Base-by-base conservation (phyloP, 2,329 filamentous ascomycete genomes). In the Diaporthe citri region DNA sequence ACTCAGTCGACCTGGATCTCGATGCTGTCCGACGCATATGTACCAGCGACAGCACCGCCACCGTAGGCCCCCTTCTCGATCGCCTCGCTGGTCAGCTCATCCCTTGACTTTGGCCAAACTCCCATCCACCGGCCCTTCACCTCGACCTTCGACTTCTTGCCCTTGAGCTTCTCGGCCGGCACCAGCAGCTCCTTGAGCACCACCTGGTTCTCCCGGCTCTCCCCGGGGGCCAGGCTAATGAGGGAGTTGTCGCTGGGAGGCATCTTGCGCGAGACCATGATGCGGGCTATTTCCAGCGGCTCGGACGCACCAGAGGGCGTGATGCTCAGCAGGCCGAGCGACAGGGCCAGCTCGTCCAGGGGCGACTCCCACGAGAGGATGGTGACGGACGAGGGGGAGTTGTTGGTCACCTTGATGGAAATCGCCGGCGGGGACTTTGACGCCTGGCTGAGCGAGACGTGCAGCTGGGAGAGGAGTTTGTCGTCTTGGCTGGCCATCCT, bases 291-390 rank as follows among this genome's bases (percentile, higher is more conserved):
- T 4, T 85, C 80, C 5, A 88, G 72, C 6, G 85, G 82, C 31
- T 75, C 52, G 7, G 78, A 78, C 22, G 80, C 79, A 1, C 81
- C 82, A 3, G 82, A 80, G 4, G 83, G 84, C 3, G 81, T 85
- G 76, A 88, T 82, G 46, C 80, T 79, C 6, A 88, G 70, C n/a
- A 86, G 79, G 12, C 86, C 86, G 4, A 87, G 81, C 71, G 84
- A 81, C 60, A 86, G 75, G 0, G 83, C 86, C 22, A 86, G 70
- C 0, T 82, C 80, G 76, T 88, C 86, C n/a, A 88, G 80, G n/a
- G 86, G 86, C 0, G 86, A 86, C 66, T 84, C 80, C 81, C 86
- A 88, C 4, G 78, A 80, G 48, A 88, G 82, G 31, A 88, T 77
- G 1, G 85, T 87, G 71, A 87, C 80, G 1, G 85, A 79, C 6